Base-by-base conservation (phyloP, 192 early-diverging fungal genomes). In the Coemansia sp. region DNA sequence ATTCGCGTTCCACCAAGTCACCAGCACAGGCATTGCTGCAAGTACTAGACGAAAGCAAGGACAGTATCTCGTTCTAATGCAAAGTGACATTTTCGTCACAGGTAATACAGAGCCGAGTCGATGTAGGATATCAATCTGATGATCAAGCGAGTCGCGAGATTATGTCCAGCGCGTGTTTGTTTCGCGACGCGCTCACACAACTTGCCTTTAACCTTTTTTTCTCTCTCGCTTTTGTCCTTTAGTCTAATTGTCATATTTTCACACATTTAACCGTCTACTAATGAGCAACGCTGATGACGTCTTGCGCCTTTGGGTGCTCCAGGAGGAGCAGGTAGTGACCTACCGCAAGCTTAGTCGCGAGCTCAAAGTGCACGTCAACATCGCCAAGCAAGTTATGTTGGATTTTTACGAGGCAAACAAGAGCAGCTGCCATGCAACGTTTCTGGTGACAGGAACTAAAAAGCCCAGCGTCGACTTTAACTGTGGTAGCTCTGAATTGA, bases 41-140 rank as follows among this genome's bases (percentile, higher is more conserved):
- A 67, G 74, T 92, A 2, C 63, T 98, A 8, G 86, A 88, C 30
- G 95, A 96, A 10, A 87, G 90, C 44, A 94, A 93, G 73, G 97
- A 99, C 65, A 91, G 91, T 49, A 87, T 99, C 1, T 99, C 19
- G 78, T 86, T 28, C 70, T 98, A n/a, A 69, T 80, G 32, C 90
- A 85, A 21, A 70, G 26, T 26, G 26, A 1, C 26, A 26, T 40
- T 7, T 44, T 77, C 26, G 72, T 64, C 14, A 73, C 66, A 6
- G 81, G 68, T 57, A 67, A 75, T 13, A 69, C 69, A 0, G 55
- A 58, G 32, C 55, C 55, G 55, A 58, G 55, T 32, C 32, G 55
- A 33, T 5, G 10, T n/a, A 26, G 17, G 17, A 33, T 16, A 14
- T 43, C 42, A 33, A 17, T 46, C 8, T 5, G 5, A 8, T 58